Evolutionary conservation across 441 rosid species (phyloP).

Genomic region (Populus trichocarpa): DNA sequence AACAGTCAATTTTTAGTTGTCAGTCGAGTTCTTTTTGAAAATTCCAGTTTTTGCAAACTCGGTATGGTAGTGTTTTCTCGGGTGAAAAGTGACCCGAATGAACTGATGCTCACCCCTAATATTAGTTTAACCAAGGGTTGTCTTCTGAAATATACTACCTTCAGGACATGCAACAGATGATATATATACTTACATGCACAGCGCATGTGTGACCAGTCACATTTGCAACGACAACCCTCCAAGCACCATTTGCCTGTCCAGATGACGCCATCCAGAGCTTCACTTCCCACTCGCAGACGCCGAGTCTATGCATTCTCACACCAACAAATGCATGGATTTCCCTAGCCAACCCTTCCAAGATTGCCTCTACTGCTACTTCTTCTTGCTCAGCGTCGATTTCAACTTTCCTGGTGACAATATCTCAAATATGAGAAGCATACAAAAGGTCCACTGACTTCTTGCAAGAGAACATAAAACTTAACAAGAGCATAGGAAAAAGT

Average conservation of each 20-base stretch:
- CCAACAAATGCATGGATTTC: constrained; percentile 82
- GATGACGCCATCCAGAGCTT: constrained; percentile 88
- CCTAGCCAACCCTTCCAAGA: constrained; percentile 72
- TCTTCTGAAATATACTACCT: neutral
- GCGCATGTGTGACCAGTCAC: constrained; percentile 95
- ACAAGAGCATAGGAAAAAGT: constrained; percentile 16
- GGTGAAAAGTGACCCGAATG: neutral
- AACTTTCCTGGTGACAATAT: too few species aligned
- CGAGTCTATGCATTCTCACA: constrained; percentile 86
- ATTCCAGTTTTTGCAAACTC: neutral
- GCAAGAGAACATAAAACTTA: constrained; percentile 9
- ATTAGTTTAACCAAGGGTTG: neutral
- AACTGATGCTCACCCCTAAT: neutral
- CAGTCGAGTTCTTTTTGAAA: neutral
- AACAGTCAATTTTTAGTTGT: neutral
- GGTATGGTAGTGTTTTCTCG: neutral
- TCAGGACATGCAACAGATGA: constrained; percentile 3
- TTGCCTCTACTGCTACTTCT: constrained; percentile 25
- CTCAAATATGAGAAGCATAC: constrained; percentile 18
- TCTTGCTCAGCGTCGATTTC: too few species aligned
- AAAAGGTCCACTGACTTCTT: constrained; percentile 12
- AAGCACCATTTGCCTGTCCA: constrained; percentile 90
- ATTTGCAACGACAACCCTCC: constrained; percentile 85
- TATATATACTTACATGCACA: constrained; percentile 70
- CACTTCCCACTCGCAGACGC: constrained; percentile 98